A percentile compares a stretch with the other conserved stretches of the same genome.
These are phyloP conservation scores for Fusarium neocosmosporiellum DNA, from an alignment of 2,329 filamentous ascomycete species.

Conservation along the genomic window DNA sequence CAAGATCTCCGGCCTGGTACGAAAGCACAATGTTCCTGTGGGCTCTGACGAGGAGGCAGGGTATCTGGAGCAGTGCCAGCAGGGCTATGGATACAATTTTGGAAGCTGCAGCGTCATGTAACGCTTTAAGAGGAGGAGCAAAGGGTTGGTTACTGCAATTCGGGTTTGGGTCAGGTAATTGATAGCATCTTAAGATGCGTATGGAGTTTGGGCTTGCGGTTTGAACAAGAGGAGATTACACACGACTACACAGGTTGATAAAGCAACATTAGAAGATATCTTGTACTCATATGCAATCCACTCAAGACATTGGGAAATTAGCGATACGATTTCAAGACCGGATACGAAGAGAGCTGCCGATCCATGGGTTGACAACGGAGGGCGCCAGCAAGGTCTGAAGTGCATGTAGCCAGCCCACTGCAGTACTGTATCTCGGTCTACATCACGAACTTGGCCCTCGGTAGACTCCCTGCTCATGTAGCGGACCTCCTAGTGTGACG, in stretches of 20 bases:
- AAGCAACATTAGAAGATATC: neutral
- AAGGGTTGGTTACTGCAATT: neutral
- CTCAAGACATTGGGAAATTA: slow-evolving; percentile 10
- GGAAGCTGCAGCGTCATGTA: slow-evolving; percentile 66
- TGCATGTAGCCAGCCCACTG: neutral
- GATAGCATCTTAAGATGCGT: neutral
- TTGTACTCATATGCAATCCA: neutral
- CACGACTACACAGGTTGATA: neutral
- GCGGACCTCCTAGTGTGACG: slow-evolving; percentile 12
- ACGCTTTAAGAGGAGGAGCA: slow-evolving; percentile 14
- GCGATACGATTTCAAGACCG: neutral
- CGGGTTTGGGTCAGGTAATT: neutral
- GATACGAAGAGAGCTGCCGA: slow-evolving; percentile 18
- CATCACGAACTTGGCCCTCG: neutral
- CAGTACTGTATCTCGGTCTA: neutral
- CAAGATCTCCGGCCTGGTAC: slow-evolving; percentile 78
- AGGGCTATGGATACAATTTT: slow-evolving; percentile 58
- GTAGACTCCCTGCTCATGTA: neutral
- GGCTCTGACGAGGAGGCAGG: slow-evolving; percentile 77
- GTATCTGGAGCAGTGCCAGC: slow-evolving; percentile 78
- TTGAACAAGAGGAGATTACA: slow-evolving; percentile 2
- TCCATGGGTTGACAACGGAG: neutral
- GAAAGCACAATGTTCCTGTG: slow-evolving; percentile 67
- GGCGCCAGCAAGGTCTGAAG: neutral
- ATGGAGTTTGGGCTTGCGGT: slow-evolving; percentile 15